Conservation (phyloP, 768 basidiomycete genomes). For the Phlegmacium glaucopus region DNA sequence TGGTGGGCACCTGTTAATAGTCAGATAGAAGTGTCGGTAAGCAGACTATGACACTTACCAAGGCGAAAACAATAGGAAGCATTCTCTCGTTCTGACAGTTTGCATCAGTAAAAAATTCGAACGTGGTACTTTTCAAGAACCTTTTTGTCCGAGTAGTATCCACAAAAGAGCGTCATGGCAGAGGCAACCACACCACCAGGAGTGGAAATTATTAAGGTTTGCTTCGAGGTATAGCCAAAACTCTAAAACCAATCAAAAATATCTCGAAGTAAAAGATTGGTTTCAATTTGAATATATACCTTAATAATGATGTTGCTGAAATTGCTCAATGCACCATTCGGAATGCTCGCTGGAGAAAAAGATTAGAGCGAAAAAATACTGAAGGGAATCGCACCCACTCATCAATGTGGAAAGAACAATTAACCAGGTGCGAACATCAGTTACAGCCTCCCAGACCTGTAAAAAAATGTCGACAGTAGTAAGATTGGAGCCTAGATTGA, state of each 20-base stretch:
- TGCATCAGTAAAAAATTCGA: neutral
- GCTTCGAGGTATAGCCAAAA: no score
- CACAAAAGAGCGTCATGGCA: conserved; percentile 46
- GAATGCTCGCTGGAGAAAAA: conserved; percentile 50
- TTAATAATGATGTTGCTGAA: conserved; percentile 29
- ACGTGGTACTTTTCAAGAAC: conserved; percentile 26
- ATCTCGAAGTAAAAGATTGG: no score
- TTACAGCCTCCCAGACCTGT: conserved; percentile 52
- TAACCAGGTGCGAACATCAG: conserved; percentile 59
- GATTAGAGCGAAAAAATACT: neutral
- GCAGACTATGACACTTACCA: conserved; percentile 59
- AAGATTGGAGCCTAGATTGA: no score
- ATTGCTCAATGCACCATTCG: conserved; percentile 61
- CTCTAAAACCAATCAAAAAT: no score
- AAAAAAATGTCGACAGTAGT: no score
- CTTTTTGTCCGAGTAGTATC: conserved; percentile 67
- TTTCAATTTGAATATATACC: neutral
- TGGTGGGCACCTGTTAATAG: no score
- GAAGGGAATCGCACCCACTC: conserved; percentile 35
- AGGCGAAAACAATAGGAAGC: conserved; percentile 54
- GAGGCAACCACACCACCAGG: conserved; percentile 52
- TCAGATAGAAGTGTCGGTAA: conserved; percentile 37
- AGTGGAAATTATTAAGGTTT: conserved; percentile 57
- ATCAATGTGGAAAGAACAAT: conserved; percentile 56
- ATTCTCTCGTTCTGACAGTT: conserved; percentile 60